Base-by-base conservation (phyloP, 495 filamentous ascomycete species). In the Penicillium riverlandense region DNA sequence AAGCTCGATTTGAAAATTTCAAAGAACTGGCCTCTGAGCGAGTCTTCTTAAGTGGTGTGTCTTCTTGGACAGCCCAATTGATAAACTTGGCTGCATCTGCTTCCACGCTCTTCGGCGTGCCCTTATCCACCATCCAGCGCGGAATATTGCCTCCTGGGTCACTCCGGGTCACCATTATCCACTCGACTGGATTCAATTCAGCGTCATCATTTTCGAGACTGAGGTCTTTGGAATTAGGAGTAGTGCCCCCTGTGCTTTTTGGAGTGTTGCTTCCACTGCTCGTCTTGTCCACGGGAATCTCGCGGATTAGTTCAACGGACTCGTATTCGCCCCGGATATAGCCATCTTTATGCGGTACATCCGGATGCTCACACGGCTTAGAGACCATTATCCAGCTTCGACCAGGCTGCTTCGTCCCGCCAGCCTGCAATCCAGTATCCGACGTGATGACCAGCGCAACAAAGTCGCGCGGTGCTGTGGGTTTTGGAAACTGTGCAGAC, bases 131-230 rank as follows among this genome's bases (percentile, higher is more conserved):
- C 83, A 97, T 86, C 67, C 92, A 97, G 27, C 87, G 76, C 0
- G 91, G 91, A 7, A 96, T 90, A 42, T 78, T 92, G 29, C 91
- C 92, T 15, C 92, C 91, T 0, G 91, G 91, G 52, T 96, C 89
- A 60, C 84, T 90, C n/a, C 91, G 72, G 1, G 91, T 96, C 15
- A 96, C 79, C 92, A 96, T 96, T 31, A 95, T 80, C 91, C 91
- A 97, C 62, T 96, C 91, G 11, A 96, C 80, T 0, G 85, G 84
- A 43, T 80, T 84, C 29, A 64, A 56, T 38, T 78, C 78, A 27
- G 74, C 59, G 8, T 77, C 72, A 28, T 75, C 74, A 6, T 71
- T 65, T 13, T 64, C 66, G 9, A 44, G 52, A 15, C 45, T 50
- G 1, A 43, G 48, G 13, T 52, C 39, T 46, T 29, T 53, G 29